Evolutionary conservation across 768 basidiomycete species (phyloP), one percentile per base, ranked within the genome.

Genomic region (Suillus occidentalis): DNA sequence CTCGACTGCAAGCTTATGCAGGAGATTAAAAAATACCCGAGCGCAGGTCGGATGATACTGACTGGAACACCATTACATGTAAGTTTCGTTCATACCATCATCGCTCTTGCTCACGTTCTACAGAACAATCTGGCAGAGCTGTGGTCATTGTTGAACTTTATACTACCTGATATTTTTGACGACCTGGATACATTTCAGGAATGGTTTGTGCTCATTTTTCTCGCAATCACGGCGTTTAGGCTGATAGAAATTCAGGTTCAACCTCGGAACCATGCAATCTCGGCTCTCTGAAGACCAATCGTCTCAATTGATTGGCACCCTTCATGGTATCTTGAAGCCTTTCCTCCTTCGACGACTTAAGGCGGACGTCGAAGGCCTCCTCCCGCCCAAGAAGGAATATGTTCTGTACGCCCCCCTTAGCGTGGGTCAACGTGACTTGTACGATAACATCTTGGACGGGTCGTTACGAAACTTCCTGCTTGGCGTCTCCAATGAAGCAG

Each of bases 61-160:
- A 99, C 96, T 0, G 97, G 97, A 37, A 99, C 97, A 20, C 97
- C 97, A 8, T 78, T 99, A 43, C 96, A 99, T 77, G 96, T 95
- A 66, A 63, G 88, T 77, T 16, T 22, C 37, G 28, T 43, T 37
- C 63, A 31, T 60, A 60, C 45, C 64, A 42, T 22, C 36, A 4
- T 53, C 14, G 39, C 6, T 20, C 9, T 31, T 37, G 3, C 47
- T 63, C 61, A 66, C 28, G 25, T 7, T 6, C 62, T 63, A n/a
- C 72, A 99, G 93, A 99, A 99, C 77, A 99, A 98, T 72, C 83
- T 99, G 3, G 85, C 90, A 6, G 97, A 99, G 73, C 81, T 99
- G 4, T 99, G 95, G 97, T 89, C 94, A 2, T 80, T 99, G 20
- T 87, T 99, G 39, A 97, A 97, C 73, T 99, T 98, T 71, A 92